Base-by-base conservation (phyloP, 306 rosid species). In the Arachis stenosperma region DNA sequence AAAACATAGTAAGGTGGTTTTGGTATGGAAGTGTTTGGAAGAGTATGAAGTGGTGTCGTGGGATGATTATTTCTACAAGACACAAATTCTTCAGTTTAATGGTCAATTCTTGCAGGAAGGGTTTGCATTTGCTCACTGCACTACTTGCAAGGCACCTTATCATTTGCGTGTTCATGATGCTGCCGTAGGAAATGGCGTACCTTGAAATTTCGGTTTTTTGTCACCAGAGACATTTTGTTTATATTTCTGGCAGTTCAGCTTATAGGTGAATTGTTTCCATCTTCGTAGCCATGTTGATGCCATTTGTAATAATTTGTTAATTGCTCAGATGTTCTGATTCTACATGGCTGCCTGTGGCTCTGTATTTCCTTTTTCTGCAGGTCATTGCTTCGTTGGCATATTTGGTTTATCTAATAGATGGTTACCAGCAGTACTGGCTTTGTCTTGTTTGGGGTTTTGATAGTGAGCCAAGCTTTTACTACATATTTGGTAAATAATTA, bases 111-210 rank as follows among this genome's bases (percentile, higher is more conserved):
- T 81, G 64, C 93, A 90, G 93, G 93, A 90, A 88, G 96, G 93
- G 68, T 88, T 88, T 88, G 96, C 96, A 70, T 90, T 90, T 84
- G 89, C 96, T 73, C 93, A 90, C 69, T 90, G 96, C 87, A 90
- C 96, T 82, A n/a, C n/a, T n/a, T 90, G 96, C 80, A 90, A 84
- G 81, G 86, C 93, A 69, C 87, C 91, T 83, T 90, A 88, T 59
- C 89, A 90, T 78, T 83, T 90, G 85, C 82, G 91, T 73, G 93
- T 90, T 67, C 89, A 88, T 73, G 86, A 64, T 63, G 78, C 86
- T 67, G 90, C 89, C 65, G 88, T 71, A 84, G 96, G 77, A 88
- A 70, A 79, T 90, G 93, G 96, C 84, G 96, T 77, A 88, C 93
- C 69, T 79, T 90, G 81, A 90, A 88, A 74, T 90, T 90, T 74